A percentile compares a stretch with the other conserved stretches of the same genome.
These are phyloP conservation scores for Jatropha curcas DNA, from an alignment of 345 rosid genomes.

Conservation along the genomic window DNA sequence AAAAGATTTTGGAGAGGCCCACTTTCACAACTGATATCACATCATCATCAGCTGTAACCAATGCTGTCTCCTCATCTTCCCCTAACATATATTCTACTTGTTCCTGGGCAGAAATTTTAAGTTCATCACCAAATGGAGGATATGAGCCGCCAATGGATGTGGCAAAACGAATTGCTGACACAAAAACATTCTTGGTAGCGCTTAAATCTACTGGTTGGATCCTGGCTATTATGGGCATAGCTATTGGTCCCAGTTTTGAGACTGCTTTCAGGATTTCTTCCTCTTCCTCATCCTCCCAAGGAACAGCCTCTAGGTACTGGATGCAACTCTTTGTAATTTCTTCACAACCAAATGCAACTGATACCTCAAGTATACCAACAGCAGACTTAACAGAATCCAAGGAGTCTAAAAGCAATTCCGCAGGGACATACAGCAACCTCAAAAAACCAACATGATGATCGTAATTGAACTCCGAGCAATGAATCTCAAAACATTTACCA, in stretches of 20 bases:
- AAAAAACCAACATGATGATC: conserved; percentile 46
- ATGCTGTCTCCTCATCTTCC: conserved; percentile 55
- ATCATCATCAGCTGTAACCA: conserved; percentile 62
- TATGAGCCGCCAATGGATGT: conserved; percentile 53
- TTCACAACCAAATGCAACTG: conserved; percentile 42
- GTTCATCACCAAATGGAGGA: conserved; percentile 63
- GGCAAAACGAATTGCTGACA: conserved; percentile 78
- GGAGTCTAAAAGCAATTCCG: conserved; percentile 37
- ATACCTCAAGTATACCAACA: conserved; percentile 46
- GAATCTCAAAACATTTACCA: conserved; percentile 30
- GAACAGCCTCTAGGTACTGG: conserved; percentile 55
- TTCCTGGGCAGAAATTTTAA: conserved; percentile 82
- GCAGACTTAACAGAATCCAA: conserved; percentile 46
- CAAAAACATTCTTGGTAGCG: conserved; percentile 60
- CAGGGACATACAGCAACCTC: conserved; percentile 40
- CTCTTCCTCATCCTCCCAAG: conserved; percentile 59
- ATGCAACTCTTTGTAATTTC: conserved; percentile 45
- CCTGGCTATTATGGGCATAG: conserved; percentile 59
- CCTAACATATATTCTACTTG: conserved; percentile 90
- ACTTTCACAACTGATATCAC: conserved; percentile 56
- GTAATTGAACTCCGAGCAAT: conserved; percentile 39
- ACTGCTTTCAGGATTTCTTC: conserved; percentile 45
- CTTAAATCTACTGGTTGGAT: conserved; percentile 49
- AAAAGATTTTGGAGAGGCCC: conserved; percentile 56
- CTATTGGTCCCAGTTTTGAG: conserved; percentile 40